Conservation (phyloP, 306 rosid genomes). For the Hylodesmum podocarpum region DNA sequence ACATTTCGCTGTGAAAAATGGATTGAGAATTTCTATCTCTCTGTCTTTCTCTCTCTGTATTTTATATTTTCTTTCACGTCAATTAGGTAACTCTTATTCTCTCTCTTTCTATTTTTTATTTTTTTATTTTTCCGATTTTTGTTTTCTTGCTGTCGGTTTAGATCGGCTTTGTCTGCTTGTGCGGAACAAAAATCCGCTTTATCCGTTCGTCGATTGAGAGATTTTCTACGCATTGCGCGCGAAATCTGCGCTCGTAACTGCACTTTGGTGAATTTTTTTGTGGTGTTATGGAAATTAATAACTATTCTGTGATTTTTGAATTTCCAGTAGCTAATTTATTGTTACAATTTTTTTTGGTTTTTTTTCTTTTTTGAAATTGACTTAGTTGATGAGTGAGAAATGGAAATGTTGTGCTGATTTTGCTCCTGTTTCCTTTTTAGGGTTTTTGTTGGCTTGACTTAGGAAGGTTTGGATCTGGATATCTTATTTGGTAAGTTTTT, state of each 20-base stretch:
- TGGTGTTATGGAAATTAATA: neutral
- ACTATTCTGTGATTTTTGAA: neutral
- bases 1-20: neutral
- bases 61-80: slow-evolving; percentile 11
- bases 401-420: slow-evolving; percentile 16
- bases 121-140: neutral
- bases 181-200: neutral
- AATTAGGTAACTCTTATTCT: slow-evolving; percentile 16
- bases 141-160: slow-evolving; percentile 33
- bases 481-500: slow-evolving; percentile 26
- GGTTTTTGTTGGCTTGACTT: slow-evolving; percentile 23
- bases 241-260: neutral
- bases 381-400: neutral
- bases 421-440: neutral
- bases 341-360: too few relatives aligned
- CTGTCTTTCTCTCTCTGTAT: neutral
- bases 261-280: neutral
- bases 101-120: neutral
- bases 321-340: neutral
- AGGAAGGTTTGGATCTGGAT: slow-evolving; percentile 37
- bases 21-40: slow-evolving; percentile 21
- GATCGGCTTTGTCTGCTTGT: slow-evolving; percentile 31
- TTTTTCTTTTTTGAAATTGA: neutral
- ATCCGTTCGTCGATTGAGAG: neutral
- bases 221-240: slow-evolving; percentile 6